Conservation (phyloP, 2,329 filamentous ascomycete species). For the Hypoxylon rubiginosum region DNA sequence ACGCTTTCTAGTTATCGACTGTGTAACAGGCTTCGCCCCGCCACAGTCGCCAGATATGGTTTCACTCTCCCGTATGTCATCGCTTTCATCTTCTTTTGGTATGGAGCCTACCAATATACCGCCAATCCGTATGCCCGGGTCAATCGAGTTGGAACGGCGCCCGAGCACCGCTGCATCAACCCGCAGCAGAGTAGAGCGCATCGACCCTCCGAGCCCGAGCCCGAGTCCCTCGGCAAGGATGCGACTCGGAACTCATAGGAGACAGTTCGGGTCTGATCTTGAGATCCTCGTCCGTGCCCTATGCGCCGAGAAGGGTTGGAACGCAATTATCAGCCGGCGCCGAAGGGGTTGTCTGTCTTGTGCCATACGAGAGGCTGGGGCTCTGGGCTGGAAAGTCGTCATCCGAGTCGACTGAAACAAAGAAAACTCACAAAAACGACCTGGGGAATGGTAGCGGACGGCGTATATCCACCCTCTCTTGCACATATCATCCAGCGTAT, state of each 20-base stretch:
- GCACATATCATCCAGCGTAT: slow-evolving; percentile 2
- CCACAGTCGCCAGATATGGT: slow-evolving; percentile 61
- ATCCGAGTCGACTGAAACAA: slow-evolving; percentile 65
- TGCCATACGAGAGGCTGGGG: slow-evolving; percentile 80
- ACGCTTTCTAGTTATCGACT: slow-evolving; percentile 72
- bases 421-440: background rate
- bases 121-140: slow-evolving; percentile 43
- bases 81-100: slow-evolving; percentile 53
- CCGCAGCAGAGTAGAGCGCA: slow-evolving; percentile 47
- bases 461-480: background rate
- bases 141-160: slow-evolving; percentile 43
- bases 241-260: slow-evolving; percentile 68
- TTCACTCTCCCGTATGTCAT: slow-evolving; percentile 62
- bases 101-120: slow-evolving; percentile 46
- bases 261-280: slow-evolving; percentile 73
- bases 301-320: slow-evolving; percentile 80
- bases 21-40: slow-evolving; percentile 68
- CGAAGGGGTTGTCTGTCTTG: slow-evolving; percentile 79
- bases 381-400: slow-evolving; percentile 77
- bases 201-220: slow-evolving; percentile 46
- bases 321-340: slow-evolving; percentile 77
- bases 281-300: slow-evolving; percentile 79
- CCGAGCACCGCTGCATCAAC: slow-evolving; percentile 48
- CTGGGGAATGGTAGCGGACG: background rate
- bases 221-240: slow-evolving; percentile 62